Evolutionary conservation across 2,329 filamentous ascomycete genomes (phyloP).

Genomic region (Pseudopithomyces chartarum): DNA sequence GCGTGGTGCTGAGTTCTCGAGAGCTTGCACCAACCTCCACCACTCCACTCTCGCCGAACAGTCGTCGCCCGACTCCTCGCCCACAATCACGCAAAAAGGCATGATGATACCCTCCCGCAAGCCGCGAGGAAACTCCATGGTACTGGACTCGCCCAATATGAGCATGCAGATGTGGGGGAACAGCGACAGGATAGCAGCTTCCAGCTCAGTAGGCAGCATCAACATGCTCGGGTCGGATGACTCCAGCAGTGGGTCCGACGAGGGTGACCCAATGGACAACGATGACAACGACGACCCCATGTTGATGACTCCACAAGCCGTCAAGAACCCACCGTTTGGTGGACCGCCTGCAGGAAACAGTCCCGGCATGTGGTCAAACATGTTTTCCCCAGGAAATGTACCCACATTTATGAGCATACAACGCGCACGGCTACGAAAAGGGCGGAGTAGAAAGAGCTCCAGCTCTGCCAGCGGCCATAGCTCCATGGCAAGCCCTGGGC

Average conservation of each 20-base stretch:
- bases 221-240: slow-evolving; percentile 81
- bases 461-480: slow-evolving; percentile 73
- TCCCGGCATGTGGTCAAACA: slow-evolving; percentile 66
- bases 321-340: slow-evolving; percentile 58
- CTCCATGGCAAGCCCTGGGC: slow-evolving; percentile 70
- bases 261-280: slow-evolving; percentile 54
- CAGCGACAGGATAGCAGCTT: slow-evolving; percentile 51
- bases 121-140: slow-evolving; percentile 43
- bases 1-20: slow-evolving; percentile 88
- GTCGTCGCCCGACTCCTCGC: slow-evolving; percentile 88
- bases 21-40: slow-evolving; percentile 91
- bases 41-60: slow-evolving; percentile 91
- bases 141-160: slow-evolving; percentile 68
- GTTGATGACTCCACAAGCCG: slow-evolving; percentile 79
- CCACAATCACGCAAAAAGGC: slow-evolving; percentile 74
- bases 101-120: slow-evolving; percentile 64
- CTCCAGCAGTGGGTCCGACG: slow-evolving; percentile 71
- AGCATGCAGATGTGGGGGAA: slow-evolving; percentile 68
- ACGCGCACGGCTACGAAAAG: slow-evolving; percentile 61
- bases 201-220: slow-evolving; percentile 80
- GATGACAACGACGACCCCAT: slow-evolving; percentile 69
- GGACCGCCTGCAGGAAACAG: slow-evolving; percentile 49
- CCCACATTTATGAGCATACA: slow-evolving; percentile 82
- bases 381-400: slow-evolving; percentile 69
- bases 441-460: slow-evolving; percentile 67